A percentile compares a stretch with the other conserved stretches of the same genome.
These are phyloP conservation scores for Euptelea pleiosperma DNA, from an alignment of 164 flowering plant species.

Conservation along the genomic window DNA sequence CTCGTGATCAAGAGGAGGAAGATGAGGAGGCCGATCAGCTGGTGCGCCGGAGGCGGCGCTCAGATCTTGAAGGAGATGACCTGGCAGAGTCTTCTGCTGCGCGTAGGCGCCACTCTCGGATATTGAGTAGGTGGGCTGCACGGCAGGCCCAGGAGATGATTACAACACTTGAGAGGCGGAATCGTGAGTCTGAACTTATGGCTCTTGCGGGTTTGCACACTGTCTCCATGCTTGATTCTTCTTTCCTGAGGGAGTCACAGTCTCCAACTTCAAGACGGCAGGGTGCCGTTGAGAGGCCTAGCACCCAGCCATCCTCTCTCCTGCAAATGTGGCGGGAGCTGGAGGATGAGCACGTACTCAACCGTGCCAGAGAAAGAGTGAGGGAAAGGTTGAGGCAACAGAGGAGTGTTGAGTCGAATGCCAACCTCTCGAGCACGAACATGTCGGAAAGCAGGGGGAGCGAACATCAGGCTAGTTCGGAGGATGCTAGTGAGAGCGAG, in stretches of 20 bases:
- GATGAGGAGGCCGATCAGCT: conserved; percentile 82
- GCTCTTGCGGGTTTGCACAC: conserved; percentile 91
- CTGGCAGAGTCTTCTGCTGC: conserved; percentile 95
- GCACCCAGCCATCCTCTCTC: conserved; percentile 73
- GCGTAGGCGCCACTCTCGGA: conserved; percentile 75
- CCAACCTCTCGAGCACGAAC: conserved; percentile 43
- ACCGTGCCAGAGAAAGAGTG: conserved; percentile 67
- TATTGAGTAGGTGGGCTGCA: conserved; percentile 93
- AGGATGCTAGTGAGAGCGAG: conserved; percentile 80
- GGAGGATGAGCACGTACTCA: conserved; percentile 86
- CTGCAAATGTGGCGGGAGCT: conserved; percentile 98
- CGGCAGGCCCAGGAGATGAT: conserved; percentile 98
- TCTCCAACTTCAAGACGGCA: conserved; percentile 74
- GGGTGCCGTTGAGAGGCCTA: conserved; percentile 74
- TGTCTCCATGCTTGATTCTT: conserved; percentile 63
- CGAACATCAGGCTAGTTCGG: conserved; percentile 55
- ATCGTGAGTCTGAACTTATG: conserved; percentile 87
- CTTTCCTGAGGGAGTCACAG: conserved; percentile 80
- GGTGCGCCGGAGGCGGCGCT: conserved; percentile 73
- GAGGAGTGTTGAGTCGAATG: conserved; percentile 48
- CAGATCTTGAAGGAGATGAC: conserved; percentile 93
- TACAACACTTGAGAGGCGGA: conserved; percentile 92
- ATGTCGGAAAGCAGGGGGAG: conserved; percentile 53
- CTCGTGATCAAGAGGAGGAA: conserved; percentile 60
- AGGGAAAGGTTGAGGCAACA: conserved; percentile 72